These are phyloP conservation scores for Proteromonas lacertae DNA, from an alignment of 352 stramenopile genomes.

Conservation along the genomic window DNA sequence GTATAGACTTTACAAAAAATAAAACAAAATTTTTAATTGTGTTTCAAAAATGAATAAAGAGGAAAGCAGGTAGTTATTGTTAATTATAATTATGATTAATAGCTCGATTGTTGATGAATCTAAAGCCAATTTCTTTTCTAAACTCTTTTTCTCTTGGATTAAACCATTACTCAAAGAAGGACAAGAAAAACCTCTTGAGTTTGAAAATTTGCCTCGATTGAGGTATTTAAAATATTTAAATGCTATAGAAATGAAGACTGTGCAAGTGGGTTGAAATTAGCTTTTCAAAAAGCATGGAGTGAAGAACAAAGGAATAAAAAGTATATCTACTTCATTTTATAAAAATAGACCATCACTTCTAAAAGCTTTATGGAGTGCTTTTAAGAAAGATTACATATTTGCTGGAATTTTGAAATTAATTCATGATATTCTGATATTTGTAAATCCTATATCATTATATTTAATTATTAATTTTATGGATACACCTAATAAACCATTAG, in stretches of 20 bases:
- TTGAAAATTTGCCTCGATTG: slow-evolving; percentile 3
- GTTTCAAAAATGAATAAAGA: no score
- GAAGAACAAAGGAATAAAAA: neutral
- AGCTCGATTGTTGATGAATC: no score
- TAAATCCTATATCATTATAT: no score
- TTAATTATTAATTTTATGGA: slow-evolving; percentile 25
- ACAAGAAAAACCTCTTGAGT: slow-evolving; percentile 3
- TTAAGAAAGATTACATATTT: slow-evolving; percentile 43
- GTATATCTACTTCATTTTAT: neutral
- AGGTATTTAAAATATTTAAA: no score
- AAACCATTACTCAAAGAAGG: slow-evolving; percentile 3
- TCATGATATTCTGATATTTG: slow-evolving; percentile 53
- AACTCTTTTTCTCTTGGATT: slow-evolving; percentile 7
- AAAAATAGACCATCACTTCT: slow-evolving; percentile 7
- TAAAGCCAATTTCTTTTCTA: no score
- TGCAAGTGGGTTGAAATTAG: neutral
- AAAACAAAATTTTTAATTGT: no score
- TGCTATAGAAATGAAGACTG: no score
- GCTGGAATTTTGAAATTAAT: slow-evolving; percentile 49
- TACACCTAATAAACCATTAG: no score
- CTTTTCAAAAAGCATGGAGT: neutral
- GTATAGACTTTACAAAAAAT: no score
- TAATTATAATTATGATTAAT: no score
- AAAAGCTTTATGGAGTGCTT: slow-evolving; percentile 17
- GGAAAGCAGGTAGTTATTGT: no score